Evolutionary conservation across 2,329 filamentous ascomycete genomes (phyloP), one percentile per base, ranked within the genome.

Genomic region (Xylariaceae sp.): DNA sequence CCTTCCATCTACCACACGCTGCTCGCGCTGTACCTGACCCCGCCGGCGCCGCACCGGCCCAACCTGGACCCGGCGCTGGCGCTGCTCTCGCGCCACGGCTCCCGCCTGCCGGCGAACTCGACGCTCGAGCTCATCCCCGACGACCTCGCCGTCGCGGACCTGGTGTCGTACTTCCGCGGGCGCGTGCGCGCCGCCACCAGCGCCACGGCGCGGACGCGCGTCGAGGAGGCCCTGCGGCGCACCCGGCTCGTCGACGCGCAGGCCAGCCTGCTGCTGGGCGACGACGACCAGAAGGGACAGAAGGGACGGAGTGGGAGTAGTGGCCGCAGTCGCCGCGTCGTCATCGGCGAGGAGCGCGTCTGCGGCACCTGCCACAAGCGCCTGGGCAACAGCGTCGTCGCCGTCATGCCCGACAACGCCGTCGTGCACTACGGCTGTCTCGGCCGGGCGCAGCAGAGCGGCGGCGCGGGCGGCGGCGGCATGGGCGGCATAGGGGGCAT

Each of bases 341-440:
- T 87, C 14, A 79, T 98, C 32, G 77, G 75, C 8, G 90, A 98
- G 50, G 90, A 96, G 53, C 70, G 86, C 32, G 81, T 94, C 35
- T 98, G 92, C 56, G 80, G 83, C 10, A 85, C 94, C 12, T 98
- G 92, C 56, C 83, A 94, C 59, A 96, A 95, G 68, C 70, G 92
- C 45, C 74, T 98, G 44, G 90, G 89, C 2, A 83, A 87, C 2
- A 94, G 84, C 57, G 92, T 94, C 13, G 83, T 96, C 39, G 81
- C 89, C 25, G 89, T 95, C 10, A 72, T 92, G 60, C 86, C 89
- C 5, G 84, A 94, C 63, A 87, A 79, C 55, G 72, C 69, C 17
- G 83, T 88, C 12, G 81, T 92, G 40, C 85, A 92, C 65, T 84
- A 90, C 53, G 84, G 83, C 17, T 92, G 85, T 61, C 67, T 84